Base-by-base conservation (phyloP, 495 filamentous ascomycete species). In the Beverwykella pulmonaria region DNA sequence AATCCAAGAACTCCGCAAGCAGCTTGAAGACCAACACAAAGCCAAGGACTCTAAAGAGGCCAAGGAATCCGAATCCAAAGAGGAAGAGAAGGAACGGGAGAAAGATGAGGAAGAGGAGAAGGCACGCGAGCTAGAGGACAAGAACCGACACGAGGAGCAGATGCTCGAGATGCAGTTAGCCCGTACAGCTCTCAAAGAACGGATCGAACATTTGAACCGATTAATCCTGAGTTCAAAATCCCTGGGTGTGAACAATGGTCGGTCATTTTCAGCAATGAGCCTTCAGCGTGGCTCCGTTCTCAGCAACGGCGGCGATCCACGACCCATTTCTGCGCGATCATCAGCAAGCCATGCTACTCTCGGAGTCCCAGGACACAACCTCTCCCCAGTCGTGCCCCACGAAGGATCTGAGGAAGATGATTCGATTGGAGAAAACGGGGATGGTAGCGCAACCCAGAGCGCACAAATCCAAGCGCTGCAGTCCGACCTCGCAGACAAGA, bases 121-220 rank as follows among this genome's bases (percentile, higher is more conserved):
- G 61, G 82, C 88, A 32, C 71, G 74, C 7, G 91, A 97, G 76
- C 88, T 89, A 63, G 88, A 94, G 75, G 88, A 89, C 27, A 87
- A 91, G 71, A 82, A 87, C 57, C 88, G 94, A 30, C 95, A 97
- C 71, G 92, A 95, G 71, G 94, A 98, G 74, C 94, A 98, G 75
- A 92, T 98, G 82, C 82, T 98, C 48, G 94, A 98, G 75, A 98
- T 98, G 87, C 94, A 98, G 75, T 83, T 98, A 27, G 94, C 94
- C 15, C 85, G 95, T 26, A 98, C 93, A 1, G 95, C 95, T 5
- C 78, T 98, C 53, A 98, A 98, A 72, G 93, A 98, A 77, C 88
- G 94, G 27, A 98, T 98, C 67, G 93, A 97, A 77, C 94, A 98
- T 79, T 84, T 98, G 6, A 98, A 97, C 76, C 89, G 94, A 22